Evolutionary conservation across 257 asterid genomes (phyloP).

Genomic region (Solanum chilense): DNA sequence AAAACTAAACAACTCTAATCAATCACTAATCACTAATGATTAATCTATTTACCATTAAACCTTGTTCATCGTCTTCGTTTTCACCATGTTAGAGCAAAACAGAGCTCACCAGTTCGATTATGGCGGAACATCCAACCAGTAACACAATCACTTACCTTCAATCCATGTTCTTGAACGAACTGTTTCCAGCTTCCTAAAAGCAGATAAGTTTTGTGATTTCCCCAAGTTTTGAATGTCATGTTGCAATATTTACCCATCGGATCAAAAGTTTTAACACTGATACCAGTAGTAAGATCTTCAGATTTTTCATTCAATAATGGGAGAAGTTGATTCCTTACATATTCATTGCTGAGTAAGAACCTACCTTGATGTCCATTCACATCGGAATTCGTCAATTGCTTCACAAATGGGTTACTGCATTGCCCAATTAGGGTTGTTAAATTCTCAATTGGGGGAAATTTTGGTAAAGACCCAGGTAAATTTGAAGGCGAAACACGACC

Average conservation of each 20-base stretch:
- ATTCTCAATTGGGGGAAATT: background rate
- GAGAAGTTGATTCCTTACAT: background rate
- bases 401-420: conserved; percentile 4
- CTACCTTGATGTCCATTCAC: background rate
- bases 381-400: conserved; percentile 1
- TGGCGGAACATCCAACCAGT: conserved; percentile 1
- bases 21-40: background rate
- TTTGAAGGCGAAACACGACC: background rate
- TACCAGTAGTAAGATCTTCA: background rate
- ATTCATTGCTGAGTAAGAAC: background rate
- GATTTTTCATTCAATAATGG: background rate
- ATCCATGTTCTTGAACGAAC: background rate
- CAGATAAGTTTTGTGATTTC: background rate
- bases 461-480: background rate
- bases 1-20: background rate
- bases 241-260: background rate
- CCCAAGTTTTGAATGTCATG: background rate
- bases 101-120: background rate
- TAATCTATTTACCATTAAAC: background rate
- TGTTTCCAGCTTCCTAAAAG: background rate
- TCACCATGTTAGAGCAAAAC: background rate
- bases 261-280: background rate
- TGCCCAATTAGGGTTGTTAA: background rate
- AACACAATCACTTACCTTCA: background rate
- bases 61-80: background rate